Base-by-base conservation (phyloP, 192 early-diverging fungal genomes). In the Rhizophagus sp. region DNA sequence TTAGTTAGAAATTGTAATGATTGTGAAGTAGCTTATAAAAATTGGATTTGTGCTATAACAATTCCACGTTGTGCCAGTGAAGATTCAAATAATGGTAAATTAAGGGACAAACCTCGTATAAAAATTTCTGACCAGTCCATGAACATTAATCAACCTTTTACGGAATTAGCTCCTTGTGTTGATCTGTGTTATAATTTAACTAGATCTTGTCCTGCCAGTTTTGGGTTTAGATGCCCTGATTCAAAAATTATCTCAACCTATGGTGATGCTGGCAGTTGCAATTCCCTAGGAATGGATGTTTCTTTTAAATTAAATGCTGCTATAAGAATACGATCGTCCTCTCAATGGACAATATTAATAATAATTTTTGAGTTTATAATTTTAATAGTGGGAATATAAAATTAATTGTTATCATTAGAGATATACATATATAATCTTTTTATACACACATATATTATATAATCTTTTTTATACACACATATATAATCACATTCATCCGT, bases 141-240 rank as follows among this genome's bases (percentile, higher is more conserved):
- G 69, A 83, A 88, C 44, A 39, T 19, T 17, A 2, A n/a, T 11
- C 10, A 41, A 49, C 80, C 83, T 17, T 91, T 84, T 82, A 83
- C 73, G 6, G 90, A 91, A 74, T 73, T 89, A 17, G 74, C 88
- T 39, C 90, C 90, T 24, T 91, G 90, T 73, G 83, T 88, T 73
- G 87, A 91, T 75, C 77, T 91, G 12, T 91, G 90, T 39, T 91
- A 85, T 80, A 83, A 86, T 69, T 83, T 88, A 0, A 87, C 89
- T 5, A 87, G 88, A 79, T 88, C 88, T 64, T 91, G 90, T 82
- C 90, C 90, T 34, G 84, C 85, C 27, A 88, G 84, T 71, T 72
- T 91, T 62, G 77, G 83, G 41, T 91, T 91, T 73, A 83, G 67
- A 63, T 91, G 90, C 73, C 90, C 90, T 57, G 7, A 57, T 22